Percentiles rank a stretch among this genome's conserved stretches.
Evolutionary conservation across 2,329 filamentous ascomycete genomes (phyloP).

Genomic region (Coniochaeta prunicola): DNA sequence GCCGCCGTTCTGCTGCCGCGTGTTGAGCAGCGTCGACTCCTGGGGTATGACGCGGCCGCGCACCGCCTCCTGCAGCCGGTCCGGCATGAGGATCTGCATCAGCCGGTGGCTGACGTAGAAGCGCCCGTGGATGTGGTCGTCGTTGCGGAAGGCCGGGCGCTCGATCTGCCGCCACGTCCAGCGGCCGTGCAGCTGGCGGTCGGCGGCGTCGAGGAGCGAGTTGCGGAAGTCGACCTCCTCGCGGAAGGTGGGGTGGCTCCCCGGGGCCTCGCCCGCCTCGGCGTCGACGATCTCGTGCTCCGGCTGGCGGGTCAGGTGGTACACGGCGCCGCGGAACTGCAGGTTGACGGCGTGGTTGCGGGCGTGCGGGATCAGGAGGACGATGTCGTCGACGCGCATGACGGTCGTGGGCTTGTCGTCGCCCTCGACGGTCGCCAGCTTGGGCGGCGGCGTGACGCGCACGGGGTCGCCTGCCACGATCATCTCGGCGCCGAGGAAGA

Average conservation of each 20-base stretch:
- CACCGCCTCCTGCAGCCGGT: neutral
- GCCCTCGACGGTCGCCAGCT: constrained; percentile 1
- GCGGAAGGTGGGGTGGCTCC: constrained; percentile 15
- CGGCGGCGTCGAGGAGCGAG: constrained; percentile 5
- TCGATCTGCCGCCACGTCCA: constrained; percentile 25
- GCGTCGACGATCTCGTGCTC: neutral
- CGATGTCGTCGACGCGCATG: constrained; percentile 21
- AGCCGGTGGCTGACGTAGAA: constrained; percentile 51
- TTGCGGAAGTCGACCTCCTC: constrained; percentile 18
- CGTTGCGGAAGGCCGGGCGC: constrained; percentile 21
- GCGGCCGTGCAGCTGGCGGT: constrained; percentile 15
- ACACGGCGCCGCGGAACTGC: constrained; percentile 20
- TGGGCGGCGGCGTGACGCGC: constrained; percentile 15
- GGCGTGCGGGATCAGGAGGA: constrained; percentile 7
- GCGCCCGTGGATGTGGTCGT: constrained; percentile 42
- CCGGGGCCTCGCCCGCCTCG: constrained; percentile 8
- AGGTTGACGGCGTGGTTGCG: constrained; percentile 6
- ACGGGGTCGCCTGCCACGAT: constrained; percentile 24
- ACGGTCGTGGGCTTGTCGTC: constrained; percentile 12
- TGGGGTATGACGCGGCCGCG: neutral
- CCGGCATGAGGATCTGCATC: constrained; percentile 39
- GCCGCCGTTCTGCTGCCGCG: neutral
- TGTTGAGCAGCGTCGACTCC: neutral
- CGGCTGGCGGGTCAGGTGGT: constrained; percentile 13
- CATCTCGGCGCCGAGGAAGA: constrained; percentile 29